A percentile compares a stretch with the other conserved stretches of the same genome.
phyloP scores from a whole-genome alignment of 345 rosid species.

The Populus alba region DNA sequence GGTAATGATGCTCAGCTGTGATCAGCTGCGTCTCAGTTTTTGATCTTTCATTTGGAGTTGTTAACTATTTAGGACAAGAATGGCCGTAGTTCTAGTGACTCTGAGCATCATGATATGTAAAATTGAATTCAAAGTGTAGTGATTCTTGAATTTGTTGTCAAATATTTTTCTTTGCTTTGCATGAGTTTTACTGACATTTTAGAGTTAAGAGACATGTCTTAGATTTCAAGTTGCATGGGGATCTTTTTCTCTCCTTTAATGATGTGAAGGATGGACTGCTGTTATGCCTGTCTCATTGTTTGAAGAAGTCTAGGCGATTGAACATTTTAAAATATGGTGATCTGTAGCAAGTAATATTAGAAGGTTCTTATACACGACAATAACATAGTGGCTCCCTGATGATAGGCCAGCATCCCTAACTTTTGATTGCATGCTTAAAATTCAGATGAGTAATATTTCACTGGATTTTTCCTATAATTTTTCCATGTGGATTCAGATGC shows the following conservation, averaged over 20 bases:
- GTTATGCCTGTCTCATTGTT: background rate
- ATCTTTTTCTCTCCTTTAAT: background rate
- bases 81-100: background rate
- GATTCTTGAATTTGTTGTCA: background rate
- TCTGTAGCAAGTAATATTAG: background rate
- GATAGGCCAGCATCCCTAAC: background rate
- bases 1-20: background rate
- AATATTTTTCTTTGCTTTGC: background rate
- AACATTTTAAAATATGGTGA: background rate
- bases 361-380: background rate
- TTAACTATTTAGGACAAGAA: background rate
- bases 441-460: background rate
- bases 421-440: background rate
- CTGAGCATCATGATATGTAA: background rate
- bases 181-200: background rate
- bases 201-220: background rate
- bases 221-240: background rate
- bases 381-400: background rate
- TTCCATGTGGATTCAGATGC: background rate
- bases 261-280: background rate
- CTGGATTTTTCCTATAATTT: background rate
- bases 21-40: background rate
- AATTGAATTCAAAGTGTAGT: background rate
- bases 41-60: background rate
- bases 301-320: background rate